Base-by-base conservation (phyloP, 805 yeast genomes). In the Lipomyces lipofer region DNA sequence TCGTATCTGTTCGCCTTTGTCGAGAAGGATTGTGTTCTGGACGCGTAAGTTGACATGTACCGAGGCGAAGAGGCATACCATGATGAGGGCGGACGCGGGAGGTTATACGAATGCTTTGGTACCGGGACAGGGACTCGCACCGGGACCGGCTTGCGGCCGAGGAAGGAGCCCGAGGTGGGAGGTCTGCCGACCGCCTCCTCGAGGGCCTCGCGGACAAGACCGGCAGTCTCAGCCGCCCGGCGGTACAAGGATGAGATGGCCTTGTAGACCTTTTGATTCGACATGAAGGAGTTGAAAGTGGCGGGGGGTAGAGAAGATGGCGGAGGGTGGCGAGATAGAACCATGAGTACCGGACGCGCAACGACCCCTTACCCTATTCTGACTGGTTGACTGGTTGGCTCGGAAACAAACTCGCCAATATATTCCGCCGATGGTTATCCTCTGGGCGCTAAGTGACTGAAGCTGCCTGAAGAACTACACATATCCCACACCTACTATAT, bases 121-220 rank as follows among this genome's bases (percentile, higher is more conserved):
- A 36, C 40, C 8, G 51, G 60, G 8, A 56, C 56, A 6, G 54
- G 60, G 10, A 56, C 56, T 33, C 53, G 49, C 29, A 56, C 57
- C 12, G 60, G 57, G 5, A 49, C 54, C 15, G 39, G 54, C 19
- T 32, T 44, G 29, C 54, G 60, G 21, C 56, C 56, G 24, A 47
- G 28, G 22, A 43, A 25, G 6, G 49, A 45, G 36, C 56, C 58
- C n/a, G 45, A 44, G 22, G 53, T 46, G 10, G 53, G 50, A 17
- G 50, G 50, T 43, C 46, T 47, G 29, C 42, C 52, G n/a, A n/a
- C n/a, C n/a, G n/a, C n/a, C 28, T 56, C 60, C 40, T 56, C 60
- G 32, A 56, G 40, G 21, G 57, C 56, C 22, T 57, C 61, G 15
- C 61, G 53, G 35, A 57, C 48, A 35, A 43, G 46, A 19, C 56